Evolutionary conservation across 495 filamentous ascomycete genomes (phyloP), one percentile per base, ranked within the genome.

Genomic region (Rhypophila decipiens): DNA sequence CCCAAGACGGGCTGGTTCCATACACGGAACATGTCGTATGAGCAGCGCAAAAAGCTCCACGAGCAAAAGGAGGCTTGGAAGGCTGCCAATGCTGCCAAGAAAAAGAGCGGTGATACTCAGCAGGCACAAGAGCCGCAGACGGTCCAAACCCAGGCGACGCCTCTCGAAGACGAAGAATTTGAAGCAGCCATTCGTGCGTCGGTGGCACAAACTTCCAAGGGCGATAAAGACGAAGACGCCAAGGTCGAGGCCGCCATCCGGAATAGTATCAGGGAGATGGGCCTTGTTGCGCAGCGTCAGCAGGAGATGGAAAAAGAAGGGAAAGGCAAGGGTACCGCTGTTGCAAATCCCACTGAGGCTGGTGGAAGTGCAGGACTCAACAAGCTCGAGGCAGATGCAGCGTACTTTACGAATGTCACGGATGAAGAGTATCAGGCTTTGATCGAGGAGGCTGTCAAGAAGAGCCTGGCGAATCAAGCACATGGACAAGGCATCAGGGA

Each of bases 181-280:
- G 85, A 88, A 52, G 64, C 70, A 17, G 86, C 85, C 1, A 88
- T 91, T 51, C 71, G 71, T 33, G 65, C 68, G 22, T 87, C 86
- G 4, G 82, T 90, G 1, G 64, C 65, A 15, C 75, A 83, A 55
- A 88, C 84, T 5, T 87, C 85, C 12, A 68, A 63, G 1, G 87
- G 86, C 24, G 67, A 89, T 53, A 51, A 66, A 1, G 70, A 75
- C n/a, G 81, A 89, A 57, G 86, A 89, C 51, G 70, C 69, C 29
- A 68, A 74, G 47, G 71, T 90, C 47, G 86, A 87, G 58, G 65
- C 74, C 19, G 85, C 84, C 4, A 83, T 90, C 37, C 67, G 84
- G 18, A 81, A 84, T 2, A 86, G 81, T 56, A 66, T 88, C 17
- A 63, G 59, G 12, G 82, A 85, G 49, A 67, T 88, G 44, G 71